Conservation (phyloP, 225 moss, liverwort and hornwort genomes). For the Marchantia polymorpha region DNA sequence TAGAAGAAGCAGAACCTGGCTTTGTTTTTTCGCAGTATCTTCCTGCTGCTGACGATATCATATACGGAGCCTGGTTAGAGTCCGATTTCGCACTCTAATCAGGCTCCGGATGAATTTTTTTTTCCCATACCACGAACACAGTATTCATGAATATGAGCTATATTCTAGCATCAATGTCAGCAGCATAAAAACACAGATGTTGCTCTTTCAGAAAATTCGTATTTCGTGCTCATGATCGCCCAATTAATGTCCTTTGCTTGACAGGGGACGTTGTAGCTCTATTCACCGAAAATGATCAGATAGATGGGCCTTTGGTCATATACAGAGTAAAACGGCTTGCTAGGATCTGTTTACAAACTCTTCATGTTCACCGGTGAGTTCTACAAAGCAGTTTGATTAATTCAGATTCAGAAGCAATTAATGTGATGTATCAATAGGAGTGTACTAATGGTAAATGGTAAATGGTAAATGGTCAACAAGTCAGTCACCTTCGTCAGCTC, state of each 20-base stretch:
- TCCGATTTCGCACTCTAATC: too few species aligned
- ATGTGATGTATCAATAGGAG: background rate
- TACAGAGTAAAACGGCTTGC: slow-evolving; percentile 89
- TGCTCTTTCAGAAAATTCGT: too few species aligned
- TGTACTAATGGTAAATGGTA: background rate
- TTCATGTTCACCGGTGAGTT: slow-evolving; percentile 76
- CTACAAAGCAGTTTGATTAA: background rate
- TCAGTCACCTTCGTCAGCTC: background rate
- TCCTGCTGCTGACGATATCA: background rate
- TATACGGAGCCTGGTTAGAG: background rate
- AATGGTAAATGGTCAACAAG: background rate
- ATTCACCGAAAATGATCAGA: slow-evolving; percentile 54
- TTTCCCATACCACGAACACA: too few species aligned
- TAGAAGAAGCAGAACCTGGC: background rate
- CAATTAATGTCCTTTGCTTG: slow-evolving; percentile 21
- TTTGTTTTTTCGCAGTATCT: background rate
- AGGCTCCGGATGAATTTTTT: too few species aligned
- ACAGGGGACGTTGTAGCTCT: slow-evolving; percentile 63
- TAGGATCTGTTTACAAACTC: slow-evolving; percentile 58
- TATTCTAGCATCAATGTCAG: background rate
- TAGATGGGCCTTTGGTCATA: slow-evolving; percentile 55
- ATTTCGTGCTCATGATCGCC: background rate
- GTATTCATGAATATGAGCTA: background rate
- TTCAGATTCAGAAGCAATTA: background rate
- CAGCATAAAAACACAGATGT: background rate